A percentile compares a stretch with the other conserved stretches of the same genome.
phyloP scores from a whole-genome alignment of 2,329 filamentous ascomycete species.

The Hymenoscyphus linearis region DNA sequence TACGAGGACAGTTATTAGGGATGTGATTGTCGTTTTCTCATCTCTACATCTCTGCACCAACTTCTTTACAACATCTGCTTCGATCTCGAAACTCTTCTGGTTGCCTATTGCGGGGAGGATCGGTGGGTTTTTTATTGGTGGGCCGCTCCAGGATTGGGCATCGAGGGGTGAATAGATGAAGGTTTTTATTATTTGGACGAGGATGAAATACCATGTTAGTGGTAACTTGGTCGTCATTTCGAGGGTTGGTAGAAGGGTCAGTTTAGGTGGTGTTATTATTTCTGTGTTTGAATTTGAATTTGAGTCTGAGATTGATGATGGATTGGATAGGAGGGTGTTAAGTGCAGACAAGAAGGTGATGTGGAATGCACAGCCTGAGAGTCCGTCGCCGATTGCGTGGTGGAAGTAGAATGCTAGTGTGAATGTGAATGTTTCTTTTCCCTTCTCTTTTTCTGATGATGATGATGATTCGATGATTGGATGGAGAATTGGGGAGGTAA shows the following conservation, averaged over 20 bases:
- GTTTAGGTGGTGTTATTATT: slow-evolving; percentile 30
- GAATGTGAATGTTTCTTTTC: slow-evolving; percentile 6
- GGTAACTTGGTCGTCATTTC: slow-evolving; percentile 26
- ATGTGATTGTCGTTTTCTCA: slow-evolving; percentile 19
- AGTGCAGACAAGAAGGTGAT: slow-evolving; percentile 41
- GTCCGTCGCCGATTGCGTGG: slow-evolving; percentile 49
- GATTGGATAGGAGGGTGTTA: slow-evolving; percentile 24
- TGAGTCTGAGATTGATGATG: slow-evolving; percentile 5
- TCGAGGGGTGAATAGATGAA: slow-evolving; percentile 25
- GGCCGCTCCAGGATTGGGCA: slow-evolving; percentile 11
- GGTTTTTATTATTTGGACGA: slow-evolving; percentile 38
- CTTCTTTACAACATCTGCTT: slow-evolving; percentile 1
- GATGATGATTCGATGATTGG: too few relatives aligned
- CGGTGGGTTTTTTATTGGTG: slow-evolving; percentile 5
- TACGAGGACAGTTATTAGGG: slow-evolving; percentile 15
- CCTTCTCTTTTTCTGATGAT: background rate
- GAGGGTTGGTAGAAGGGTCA: slow-evolving; percentile 17
- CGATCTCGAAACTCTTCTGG: slow-evolving; percentile 12
- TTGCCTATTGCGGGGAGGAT: slow-evolving; percentile 6
- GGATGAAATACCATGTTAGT: slow-evolving; percentile 38
- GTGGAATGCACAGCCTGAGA: slow-evolving; percentile 46
- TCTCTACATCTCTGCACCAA: slow-evolving; percentile 17
- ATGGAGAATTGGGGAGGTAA: background rate
- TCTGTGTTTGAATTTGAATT: background rate
- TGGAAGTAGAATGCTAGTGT: slow-evolving; percentile 44